A percentile compares a stretch with the other conserved stretches of the same genome.
Evolutionary conservation across 345 rosid genomes (phyloP).

Genomic region (Iberis pinnata): DNA sequence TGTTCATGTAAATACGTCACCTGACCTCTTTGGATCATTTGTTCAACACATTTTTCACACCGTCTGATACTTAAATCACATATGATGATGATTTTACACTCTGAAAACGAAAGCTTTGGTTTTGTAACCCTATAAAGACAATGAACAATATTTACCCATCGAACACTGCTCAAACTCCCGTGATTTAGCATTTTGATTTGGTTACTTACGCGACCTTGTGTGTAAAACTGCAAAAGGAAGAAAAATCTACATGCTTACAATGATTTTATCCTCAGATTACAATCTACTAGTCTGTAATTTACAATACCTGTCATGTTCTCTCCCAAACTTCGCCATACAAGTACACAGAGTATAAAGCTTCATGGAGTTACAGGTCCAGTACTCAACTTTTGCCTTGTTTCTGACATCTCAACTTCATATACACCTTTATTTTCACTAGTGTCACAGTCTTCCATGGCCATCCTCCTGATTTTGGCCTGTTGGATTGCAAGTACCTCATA

Average conservation of each 20-base stretch:
- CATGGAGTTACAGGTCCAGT: constrained; percentile 17
- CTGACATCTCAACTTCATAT: constrained; percentile 35
- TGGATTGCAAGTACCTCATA: constrained; percentile 30
- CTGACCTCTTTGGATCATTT: constrained; percentile 15
- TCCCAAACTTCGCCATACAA: not conserved
- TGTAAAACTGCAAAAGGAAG: constrained; percentile 14
- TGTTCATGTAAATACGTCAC: constrained; percentile 17
- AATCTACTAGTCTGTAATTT: not conserved
- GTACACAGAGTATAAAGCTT: no score
- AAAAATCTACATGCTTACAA: not conserved
- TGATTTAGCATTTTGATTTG: constrained; percentile 3
- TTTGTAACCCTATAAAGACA: constrained; percentile 1
- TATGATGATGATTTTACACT: constrained; percentile 15
- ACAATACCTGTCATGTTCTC: constrained; percentile 1
- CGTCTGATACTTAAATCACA: constrained; percentile 12
- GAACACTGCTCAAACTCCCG: not conserved
- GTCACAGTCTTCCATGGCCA: constrained; percentile 16
- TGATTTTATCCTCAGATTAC: not conserved
- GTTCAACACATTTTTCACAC: constrained; percentile 16
- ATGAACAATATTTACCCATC: not conserved
- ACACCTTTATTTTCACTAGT: constrained; percentile 10
- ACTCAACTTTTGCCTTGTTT: constrained; percentile 17
- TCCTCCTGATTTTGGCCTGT: constrained; percentile 24
- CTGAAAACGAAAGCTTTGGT: constrained; percentile 1
- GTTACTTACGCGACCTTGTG: not conserved